Percentiles rank a stretch among this genome's conserved stretches.
These are phyloP conservation scores for Cymbopogon flexuosus DNA, from an alignment of 202 grass and related monocot species.

Conservation along the genomic window DNA sequence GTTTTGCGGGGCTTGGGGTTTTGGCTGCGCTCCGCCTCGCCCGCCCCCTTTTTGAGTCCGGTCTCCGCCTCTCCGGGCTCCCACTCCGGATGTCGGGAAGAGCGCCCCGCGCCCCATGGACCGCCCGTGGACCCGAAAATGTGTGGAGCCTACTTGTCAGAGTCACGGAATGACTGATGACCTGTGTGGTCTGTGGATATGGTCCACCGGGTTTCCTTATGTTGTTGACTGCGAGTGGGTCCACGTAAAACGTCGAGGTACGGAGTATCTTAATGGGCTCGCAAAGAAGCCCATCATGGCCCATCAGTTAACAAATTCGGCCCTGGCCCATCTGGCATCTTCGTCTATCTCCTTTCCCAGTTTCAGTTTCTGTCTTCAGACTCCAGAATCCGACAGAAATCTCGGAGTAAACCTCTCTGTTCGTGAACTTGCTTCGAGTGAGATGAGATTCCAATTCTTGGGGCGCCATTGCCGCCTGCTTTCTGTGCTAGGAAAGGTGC, in stretches of 20 bases:
- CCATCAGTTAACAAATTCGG: background rate
- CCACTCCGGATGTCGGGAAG: constrained; percentile 35
- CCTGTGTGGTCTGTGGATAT: background rate
- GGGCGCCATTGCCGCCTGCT: background rate
- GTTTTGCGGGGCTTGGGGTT: constrained; percentile 26
- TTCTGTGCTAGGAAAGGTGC: background rate
- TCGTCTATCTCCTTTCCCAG: too few species aligned
- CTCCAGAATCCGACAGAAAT: too few species aligned
- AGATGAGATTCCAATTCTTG: background rate
- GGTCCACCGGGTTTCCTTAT: background rate
- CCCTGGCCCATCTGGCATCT: background rate
- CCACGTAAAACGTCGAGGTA: background rate
- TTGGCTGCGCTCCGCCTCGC: background rate
- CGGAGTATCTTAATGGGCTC: background rate
- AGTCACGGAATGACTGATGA: background rate
- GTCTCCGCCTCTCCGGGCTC: constrained; percentile 24
- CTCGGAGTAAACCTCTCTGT: too few species aligned
- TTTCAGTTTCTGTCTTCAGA: too few species aligned
- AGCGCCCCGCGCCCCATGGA: background rate
- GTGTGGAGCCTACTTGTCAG: background rate
- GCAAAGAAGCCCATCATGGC: background rate
- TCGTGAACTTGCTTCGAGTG: background rate
- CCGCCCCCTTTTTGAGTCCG: background rate
- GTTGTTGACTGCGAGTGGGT: background rate
- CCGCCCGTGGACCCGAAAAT: background rate